Base-by-base conservation (phyloP, 1,284 basidiomycete genomes). In the Tremellales sp. region DNA sequence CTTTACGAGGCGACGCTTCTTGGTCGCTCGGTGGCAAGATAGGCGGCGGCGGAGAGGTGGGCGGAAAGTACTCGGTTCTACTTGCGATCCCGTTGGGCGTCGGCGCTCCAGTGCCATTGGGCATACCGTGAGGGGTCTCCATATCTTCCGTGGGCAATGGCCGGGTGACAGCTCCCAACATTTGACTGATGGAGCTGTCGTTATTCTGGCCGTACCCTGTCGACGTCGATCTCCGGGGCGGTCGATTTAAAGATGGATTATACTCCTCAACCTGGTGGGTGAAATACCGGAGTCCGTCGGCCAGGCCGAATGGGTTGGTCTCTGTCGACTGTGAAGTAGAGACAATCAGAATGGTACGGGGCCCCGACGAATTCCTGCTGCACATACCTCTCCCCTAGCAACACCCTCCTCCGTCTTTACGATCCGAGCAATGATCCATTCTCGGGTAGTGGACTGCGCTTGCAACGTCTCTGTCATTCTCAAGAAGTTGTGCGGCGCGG, bases 401-500 rank as follows among this genome's bases (percentile, higher is more conserved):
- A 93, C 79, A 22, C 85, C 82, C 65, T 93, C 89, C 7, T 85
- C 82, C 40, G 95, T 90, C 19, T 83, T 85, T 0, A 85, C 85
- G 60, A 97, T 94, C 52, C 91, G 79, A 5, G 91, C 92, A 12
- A 97, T 88, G 61, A 93, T 88, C 88, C 90, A 95, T 72, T 95
- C 92, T 38, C 88, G 79, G 16, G 81, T 82, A 69, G 85, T 85
- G 46, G 91, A 74, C 65, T 92, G 86, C 60, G 93, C 88, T 9
- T 84, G 85, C 32, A 97, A 78, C 56, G 84, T 80, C 1, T 85
- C 86, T 1, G 83, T 86, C 5, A 89, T 86, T 64, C 90, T 83
- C 36, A 98, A 80, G 76, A 98, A 98, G 73, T 94, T 94, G 74
- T 97, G 94, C 28, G 94, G 94, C 71, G 90, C 93, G 5, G 87